Evolutionary conservation across 1,139 yeast species (phyloP), one percentile per base, ranked within the genome.

Genomic region (Debaryomyces sp.): DNA sequence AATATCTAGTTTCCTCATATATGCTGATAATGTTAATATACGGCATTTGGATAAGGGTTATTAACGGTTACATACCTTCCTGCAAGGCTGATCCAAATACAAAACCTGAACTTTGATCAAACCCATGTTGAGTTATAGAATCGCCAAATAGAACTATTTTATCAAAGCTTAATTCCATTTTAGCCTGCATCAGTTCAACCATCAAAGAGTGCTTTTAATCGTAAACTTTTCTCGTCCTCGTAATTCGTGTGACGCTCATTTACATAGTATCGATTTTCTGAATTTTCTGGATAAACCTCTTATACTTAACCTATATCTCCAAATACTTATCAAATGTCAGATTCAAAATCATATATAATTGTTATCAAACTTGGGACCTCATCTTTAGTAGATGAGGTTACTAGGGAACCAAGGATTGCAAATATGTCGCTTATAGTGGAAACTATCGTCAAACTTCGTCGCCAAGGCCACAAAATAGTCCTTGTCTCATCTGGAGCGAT

Each of bases 401-500:
- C 97, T 5, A 80, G 86, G 50, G 98, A 92, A 65, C 96, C 96
- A 23, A 79, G 91, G 50, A 80, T 95, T 27, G 95, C 98, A 46
- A 90, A 87, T 58, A 92, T 94, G 95, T 83, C 98, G 12, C 78
- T 81, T 48, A 83, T 94, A 24, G 98, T 92, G 35, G 98, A 94
- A 64, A 89, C 96, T 4, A 84, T 89, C 10, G 96, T 91, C 21
- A 82, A 83, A 55, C 78, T 94, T 45, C 85, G 96, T 50, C 79
- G 97, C 40, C 85, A 83, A 51, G 98, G 98, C 5, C 97, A 94
- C 66, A 75, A 80, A 43, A 92, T 94, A 3, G 86, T 94, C 3
- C 77, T 95, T 34, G 99, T 94, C 2, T 88, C 96, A 0, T 89
- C 96, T 1, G 99, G 99, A 39, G 97, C 98, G 47, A 91, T 95